Conservation (phyloP, 495 filamentous ascomycete species). For the Aspergillus kassunensis region DNA sequence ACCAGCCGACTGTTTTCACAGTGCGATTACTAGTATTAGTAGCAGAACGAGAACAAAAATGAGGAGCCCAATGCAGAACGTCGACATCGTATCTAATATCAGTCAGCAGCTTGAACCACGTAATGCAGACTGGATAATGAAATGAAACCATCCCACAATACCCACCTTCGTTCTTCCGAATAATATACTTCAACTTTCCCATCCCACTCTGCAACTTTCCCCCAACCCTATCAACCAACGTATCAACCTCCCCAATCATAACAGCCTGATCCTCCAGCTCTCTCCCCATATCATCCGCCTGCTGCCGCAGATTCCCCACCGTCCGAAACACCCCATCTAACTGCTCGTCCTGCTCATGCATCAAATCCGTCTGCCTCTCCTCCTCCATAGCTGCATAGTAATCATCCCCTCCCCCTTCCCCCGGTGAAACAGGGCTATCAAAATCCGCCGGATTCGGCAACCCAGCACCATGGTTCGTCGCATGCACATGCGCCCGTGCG, state of each 20-base stretch:
- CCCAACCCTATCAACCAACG: conserved; percentile 77
- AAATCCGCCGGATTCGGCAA: conserved; percentile 74
- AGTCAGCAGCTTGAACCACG: conserved; percentile 27
- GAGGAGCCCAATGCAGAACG: conserved; percentile 85
- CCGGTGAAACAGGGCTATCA: conserved; percentile 34
- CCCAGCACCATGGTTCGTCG: no score
- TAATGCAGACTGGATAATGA: conserved; percentile 4
- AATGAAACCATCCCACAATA: neutral
- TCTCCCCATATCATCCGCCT: conserved; percentile 91
- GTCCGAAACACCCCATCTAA: conserved; percentile 90
- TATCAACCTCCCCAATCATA: conserved; percentile 76
- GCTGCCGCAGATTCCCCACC: conserved; percentile 80
- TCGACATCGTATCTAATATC: conserved; percentile 67
- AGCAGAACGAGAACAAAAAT: conserved; percentile 82
- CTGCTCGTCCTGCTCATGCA: conserved; percentile 92
- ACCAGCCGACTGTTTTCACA: conserved; percentile 33
- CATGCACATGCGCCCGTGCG: neutral
- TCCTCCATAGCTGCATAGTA: conserved; percentile 84
- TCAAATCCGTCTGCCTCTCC: conserved; percentile 82
- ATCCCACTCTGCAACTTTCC: conserved; percentile 81
- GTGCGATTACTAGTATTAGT: conserved; percentile 65
- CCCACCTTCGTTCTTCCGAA: conserved; percentile 88
- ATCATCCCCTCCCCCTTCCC: conserved; percentile 50
- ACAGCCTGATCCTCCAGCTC: conserved; percentile 91
- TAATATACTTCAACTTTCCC: conserved; percentile 76